Conservation (phyloP, 1,284 basidiomycete genomes). For the Cutaneotrichosporon cyanovorans region DNA sequence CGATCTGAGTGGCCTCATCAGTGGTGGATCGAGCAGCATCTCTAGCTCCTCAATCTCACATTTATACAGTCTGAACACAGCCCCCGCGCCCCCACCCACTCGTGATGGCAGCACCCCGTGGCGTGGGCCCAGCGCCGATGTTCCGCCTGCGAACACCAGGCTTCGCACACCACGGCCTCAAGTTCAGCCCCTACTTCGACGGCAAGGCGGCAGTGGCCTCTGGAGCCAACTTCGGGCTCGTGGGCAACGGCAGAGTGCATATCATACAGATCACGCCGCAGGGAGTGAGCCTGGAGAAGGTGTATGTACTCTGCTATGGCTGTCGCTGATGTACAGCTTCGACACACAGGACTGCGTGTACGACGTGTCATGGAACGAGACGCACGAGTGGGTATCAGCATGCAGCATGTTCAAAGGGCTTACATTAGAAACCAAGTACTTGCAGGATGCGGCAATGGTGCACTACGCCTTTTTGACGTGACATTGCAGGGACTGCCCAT, state of each 20-base stretch:
- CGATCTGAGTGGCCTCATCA: too few species aligned
- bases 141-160: slow-evolving; percentile 54
- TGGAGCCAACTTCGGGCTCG: slow-evolving; percentile 87
- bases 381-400: slow-evolving; percentile 70
- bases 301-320: slow-evolving; percentile 48
- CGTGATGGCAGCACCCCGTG: too few species aligned
- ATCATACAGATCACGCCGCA: slow-evolving; percentile 55
- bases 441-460: slow-evolving; percentile 83
- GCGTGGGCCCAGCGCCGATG: not conserved
- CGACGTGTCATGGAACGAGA: slow-evolving; percentile 85
- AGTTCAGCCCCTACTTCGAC: slow-evolving; percentile 89
- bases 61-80: too few species aligned
- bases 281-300: slow-evolving; percentile 57
- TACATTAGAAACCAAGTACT: slow-evolving; percentile 60
- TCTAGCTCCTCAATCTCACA: too few species aligned
- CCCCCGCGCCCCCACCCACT: too few species aligned
- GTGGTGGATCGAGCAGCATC: too few species aligned
- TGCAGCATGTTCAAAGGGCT: too few species aligned
- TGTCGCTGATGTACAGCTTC: slow-evolving; percentile 53
- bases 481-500: slow-evolving; percentile 66
- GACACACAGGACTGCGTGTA: slow-evolving; percentile 92
- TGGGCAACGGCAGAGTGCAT: slow-evolving; percentile 85
- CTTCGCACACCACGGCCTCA: slow-evolving; percentile 79
- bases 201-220: slow-evolving; percentile 75
- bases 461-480: slow-evolving; percentile 84